Conservation (phyloP, 257 asterid species). For the Scutellaria galericulata region DNA sequence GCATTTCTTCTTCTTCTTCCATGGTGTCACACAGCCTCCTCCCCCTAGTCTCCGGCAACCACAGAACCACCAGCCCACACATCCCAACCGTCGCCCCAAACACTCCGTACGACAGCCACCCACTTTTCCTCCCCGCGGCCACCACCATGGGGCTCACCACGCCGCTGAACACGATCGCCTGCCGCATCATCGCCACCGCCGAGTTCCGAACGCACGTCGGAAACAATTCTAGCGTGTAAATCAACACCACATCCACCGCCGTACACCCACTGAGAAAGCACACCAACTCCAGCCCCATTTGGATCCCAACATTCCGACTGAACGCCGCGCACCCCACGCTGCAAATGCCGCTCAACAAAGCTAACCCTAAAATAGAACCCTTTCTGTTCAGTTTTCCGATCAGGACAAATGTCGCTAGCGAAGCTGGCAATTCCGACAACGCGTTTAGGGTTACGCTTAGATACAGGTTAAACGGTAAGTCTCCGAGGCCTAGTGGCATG, state of each 20-base stretch:
- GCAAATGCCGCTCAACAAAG: slow-evolving; percentile 55
- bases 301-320: slow-evolving; percentile 26
- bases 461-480: slow-evolving; percentile 48
- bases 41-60: slow-evolving; percentile 72
- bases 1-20: slow-evolving; percentile 54
- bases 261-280: slow-evolving; percentile 59
- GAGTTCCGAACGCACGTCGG: slow-evolving; percentile 80
- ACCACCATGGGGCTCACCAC: slow-evolving; percentile 57
- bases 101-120: slow-evolving; percentile 53
- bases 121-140: slow-evolving; percentile 53
- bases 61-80: slow-evolving; percentile 48
- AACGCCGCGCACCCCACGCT: slow-evolving; percentile 50
- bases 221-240: slow-evolving; percentile 65
- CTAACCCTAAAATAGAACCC: slow-evolving; percentile 41
- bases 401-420: slow-evolving; percentile 43
- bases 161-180: slow-evolving; percentile 65
- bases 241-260: slow-evolving; percentile 50
- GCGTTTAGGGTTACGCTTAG: slow-evolving; percentile 67
- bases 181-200: slow-evolving; percentile 71
- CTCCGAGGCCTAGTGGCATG: slow-evolving; percentile 68
- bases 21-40: slow-evolving; percentile 54
- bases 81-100: slow-evolving; percentile 51
- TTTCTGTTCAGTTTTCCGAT: slow-evolving; percentile 50
- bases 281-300: slow-evolving; percentile 56
- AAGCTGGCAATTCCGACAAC: slow-evolving; percentile 58